These are phyloP conservation scores for Fusarium sp. DNA, from an alignment of 2,329 filamentous ascomycete species.

Conservation along the genomic window DNA sequence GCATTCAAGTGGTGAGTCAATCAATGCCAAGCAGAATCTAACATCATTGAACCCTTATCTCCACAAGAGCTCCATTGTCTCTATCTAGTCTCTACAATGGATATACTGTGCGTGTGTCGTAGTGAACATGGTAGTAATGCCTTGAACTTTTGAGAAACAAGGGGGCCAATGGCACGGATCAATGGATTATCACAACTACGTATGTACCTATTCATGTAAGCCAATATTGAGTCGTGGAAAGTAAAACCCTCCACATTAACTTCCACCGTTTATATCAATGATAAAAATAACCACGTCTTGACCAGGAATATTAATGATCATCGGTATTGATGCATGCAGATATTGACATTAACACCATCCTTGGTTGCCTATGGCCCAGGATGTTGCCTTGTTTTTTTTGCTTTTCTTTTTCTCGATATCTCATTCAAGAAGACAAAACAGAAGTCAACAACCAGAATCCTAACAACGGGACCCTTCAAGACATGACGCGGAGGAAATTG, in stretches of 20 bases:
- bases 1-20: background rate
- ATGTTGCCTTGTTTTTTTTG: conserved; percentile 1
- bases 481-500: background rate
- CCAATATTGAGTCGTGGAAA: conserved; percentile 8
- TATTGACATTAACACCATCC: background rate
- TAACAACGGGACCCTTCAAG: conserved; percentile 4
- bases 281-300: conserved; percentile 25
- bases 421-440: background rate
- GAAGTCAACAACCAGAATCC: background rate
- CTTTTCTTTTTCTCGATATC: conserved; percentile 8
- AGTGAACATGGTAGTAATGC: conserved; percentile 16
- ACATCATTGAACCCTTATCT: conserved; percentile 35
- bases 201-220: background rate
- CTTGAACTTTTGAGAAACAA: conserved; percentile 5
- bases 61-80: conserved; percentile 30
- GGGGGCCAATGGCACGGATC: conserved; percentile 12
- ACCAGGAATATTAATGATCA: conserved; percentile 12
- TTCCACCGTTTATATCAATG: conserved; percentile 12
- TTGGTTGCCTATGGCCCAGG: conserved; percentile 4
- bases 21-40: conserved; percentile 27
- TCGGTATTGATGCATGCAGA: background rate
- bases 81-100: conserved; percentile 11
- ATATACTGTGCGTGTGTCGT: conserved; percentile 23
- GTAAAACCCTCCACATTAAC: conserved; percentile 12
- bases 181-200: conserved; percentile 2